Evolutionary conservation across 2,329 filamentous ascomycete species (phyloP).

Genomic region (Penicillium sp.): DNA sequence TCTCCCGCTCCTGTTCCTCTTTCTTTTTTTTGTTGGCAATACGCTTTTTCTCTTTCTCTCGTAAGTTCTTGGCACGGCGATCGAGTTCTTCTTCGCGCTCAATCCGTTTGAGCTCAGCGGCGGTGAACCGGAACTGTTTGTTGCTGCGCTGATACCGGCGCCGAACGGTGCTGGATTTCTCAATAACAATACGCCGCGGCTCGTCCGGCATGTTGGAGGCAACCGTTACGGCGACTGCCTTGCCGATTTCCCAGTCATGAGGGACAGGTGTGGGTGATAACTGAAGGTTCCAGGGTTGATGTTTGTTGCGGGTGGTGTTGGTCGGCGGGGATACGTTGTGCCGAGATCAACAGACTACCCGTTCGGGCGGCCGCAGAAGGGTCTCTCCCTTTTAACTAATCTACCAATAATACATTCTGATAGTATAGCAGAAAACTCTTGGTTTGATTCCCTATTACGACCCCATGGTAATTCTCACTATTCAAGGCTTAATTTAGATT

Average conservation of each 20-base stretch:
- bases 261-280: slow-evolving; percentile 5
- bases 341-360: slow-evolving; percentile 33
- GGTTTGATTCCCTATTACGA: not conserved
- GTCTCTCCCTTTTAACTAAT: not conserved
- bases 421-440: too few species aligned
- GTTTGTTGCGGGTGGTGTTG: slow-evolving; percentile 10
- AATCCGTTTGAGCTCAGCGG: slow-evolving; percentile 40
- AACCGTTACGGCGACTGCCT: slow-evolving; percentile 25
- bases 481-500: slow-evolving; percentile 15
- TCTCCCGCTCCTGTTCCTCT: slow-evolving; percentile 33
- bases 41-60: slow-evolving; percentile 40
- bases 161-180: slow-evolving; percentile 44
- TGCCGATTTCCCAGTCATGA: slow-evolving; percentile 21
- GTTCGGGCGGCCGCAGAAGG: slow-evolving; percentile 14
- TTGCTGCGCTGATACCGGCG: slow-evolving; percentile 45
- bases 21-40: slow-evolving; percentile 41
- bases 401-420: too few species aligned
- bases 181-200: slow-evolving; percentile 39
- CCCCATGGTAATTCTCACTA: not conserved
- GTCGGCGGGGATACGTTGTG: slow-evolving; percentile 36
- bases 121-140: slow-evolving; percentile 40
- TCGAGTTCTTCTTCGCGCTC: slow-evolving; percentile 49
- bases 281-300: not conserved
- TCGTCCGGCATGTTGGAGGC: slow-evolving; percentile 34
- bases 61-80: slow-evolving; percentile 43